Conservation (phyloP, 2,329 filamentous ascomycete species). For the Pseudogymnoascus sp. region DNA sequence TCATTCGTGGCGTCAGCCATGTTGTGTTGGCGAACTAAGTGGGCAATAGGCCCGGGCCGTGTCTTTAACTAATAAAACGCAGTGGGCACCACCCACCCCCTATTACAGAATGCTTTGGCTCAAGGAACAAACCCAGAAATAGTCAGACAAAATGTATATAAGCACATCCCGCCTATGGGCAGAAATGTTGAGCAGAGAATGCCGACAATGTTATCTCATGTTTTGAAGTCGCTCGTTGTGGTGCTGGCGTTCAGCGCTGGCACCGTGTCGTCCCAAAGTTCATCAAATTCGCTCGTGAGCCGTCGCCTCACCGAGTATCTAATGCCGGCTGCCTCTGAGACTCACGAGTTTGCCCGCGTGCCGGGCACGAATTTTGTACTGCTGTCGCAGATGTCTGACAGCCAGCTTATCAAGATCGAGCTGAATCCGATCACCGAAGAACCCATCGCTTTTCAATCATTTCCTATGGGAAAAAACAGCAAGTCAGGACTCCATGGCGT, state of each 20-base stretch:
- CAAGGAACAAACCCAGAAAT: neutral
- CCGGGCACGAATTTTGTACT: constrained; percentile 9
- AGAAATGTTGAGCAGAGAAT: neutral
- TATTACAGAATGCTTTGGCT: neutral
- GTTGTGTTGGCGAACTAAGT: neutral
- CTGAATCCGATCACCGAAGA: constrained; percentile 9
- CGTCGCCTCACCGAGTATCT: constrained; percentile 11
- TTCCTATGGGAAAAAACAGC: constrained; percentile 7
- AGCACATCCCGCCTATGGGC: neutral
- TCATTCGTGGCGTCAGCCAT: neutral
- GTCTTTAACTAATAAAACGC: neutral
- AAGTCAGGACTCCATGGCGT: constrained; percentile 4
- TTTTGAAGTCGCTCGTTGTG: constrained; percentile 2
- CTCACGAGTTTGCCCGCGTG: constrained; percentile 10
- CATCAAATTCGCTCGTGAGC: constrained; percentile 7
- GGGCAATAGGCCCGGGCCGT: neutral
- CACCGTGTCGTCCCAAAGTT: neutral
- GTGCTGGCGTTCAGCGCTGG: constrained; percentile 8
- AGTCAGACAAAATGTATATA: neutral
- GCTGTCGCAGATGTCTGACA: constrained; percentile 5
- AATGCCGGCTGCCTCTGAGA: constrained; percentile 1
- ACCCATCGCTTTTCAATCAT: constrained; percentile 3
- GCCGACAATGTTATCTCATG: neutral
- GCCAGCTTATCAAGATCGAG: constrained; percentile 11
- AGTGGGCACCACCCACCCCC: neutral